Percentiles rank a stretch among this genome's conserved stretches.
Conservation (phyloP, 352 stramenopile genomes). For the Globisporangium alternatum region DNA sequence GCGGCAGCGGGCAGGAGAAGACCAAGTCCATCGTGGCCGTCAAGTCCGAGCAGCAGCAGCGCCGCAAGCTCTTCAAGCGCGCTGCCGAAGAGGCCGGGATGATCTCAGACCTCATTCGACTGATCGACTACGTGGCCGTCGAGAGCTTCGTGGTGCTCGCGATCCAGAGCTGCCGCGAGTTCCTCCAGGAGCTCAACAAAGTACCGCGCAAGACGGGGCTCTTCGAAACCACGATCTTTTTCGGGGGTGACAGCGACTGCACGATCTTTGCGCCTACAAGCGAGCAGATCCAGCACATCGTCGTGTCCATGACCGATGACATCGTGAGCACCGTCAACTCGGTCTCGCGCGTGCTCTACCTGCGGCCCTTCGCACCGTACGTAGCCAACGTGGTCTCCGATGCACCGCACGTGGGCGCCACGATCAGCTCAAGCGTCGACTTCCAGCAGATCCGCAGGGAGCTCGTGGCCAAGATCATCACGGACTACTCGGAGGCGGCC, state of each 20-base stretch:
- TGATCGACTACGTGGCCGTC: conserved; percentile 92
- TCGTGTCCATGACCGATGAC: conserved; percentile 86
- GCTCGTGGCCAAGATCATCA: conserved; percentile 82
- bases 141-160: conserved; percentile 89
- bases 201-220: conserved; percentile 86
- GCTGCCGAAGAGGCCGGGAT: conserved; percentile 86
- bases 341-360: conserved; percentile 87
- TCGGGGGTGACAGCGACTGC: conserved; percentile 49
- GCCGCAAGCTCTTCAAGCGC: conserved; percentile 75
- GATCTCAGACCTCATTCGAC: conserved; percentile 92
- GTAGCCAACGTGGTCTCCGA: conserved; percentile 64
- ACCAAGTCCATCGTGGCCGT: conserved; percentile 92
- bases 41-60: conserved; percentile 88
- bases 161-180: conserved; percentile 78
- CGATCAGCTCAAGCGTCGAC: conserved; percentile 61
- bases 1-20: conserved; percentile 57
- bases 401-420: conserved; percentile 72
- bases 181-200: conserved; percentile 89
- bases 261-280: conserved; percentile 87
- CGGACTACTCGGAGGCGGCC: conserved; percentile 82
- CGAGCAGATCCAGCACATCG: conserved; percentile 87
- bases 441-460: conserved; percentile 77
- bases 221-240: conserved; percentile 93
- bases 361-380: conserved; percentile 83
- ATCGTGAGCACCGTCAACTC: conserved; percentile 89